phyloP scores from a whole-genome alignment of 208 protist genomes.

The Trypanosoma melophagium region DNA sequence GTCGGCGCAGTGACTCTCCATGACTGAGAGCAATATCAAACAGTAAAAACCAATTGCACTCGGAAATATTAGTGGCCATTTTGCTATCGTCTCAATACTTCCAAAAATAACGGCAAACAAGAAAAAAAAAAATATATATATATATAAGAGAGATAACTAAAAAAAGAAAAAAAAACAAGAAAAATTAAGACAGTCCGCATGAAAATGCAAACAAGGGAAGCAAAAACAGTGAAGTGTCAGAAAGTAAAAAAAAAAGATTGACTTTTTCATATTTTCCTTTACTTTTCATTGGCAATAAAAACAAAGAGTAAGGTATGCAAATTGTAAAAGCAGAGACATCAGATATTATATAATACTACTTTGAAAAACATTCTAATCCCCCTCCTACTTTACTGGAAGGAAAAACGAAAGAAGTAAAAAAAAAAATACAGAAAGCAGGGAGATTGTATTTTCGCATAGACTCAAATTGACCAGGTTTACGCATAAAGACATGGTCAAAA shows the following conservation, averaged over 20 bases:
- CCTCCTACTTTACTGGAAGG: no score
- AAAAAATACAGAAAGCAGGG: no score
- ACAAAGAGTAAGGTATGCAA: not conserved
- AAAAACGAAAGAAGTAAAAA: no score
- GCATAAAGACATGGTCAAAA: no score
- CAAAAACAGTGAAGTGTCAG: not conserved
- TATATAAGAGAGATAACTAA: not conserved
- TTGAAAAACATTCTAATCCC: no score
- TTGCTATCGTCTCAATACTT: not conserved
- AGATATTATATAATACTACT: no score
- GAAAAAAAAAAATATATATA: slow-evolving; percentile 5
- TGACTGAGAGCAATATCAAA: slow-evolving; percentile 88
- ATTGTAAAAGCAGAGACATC: not conserved
- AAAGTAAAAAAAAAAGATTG: not conserved
- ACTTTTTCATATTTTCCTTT: not conserved
- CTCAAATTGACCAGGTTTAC: no score
- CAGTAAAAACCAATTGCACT: slow-evolving; percentile 71
- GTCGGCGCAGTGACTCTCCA: slow-evolving; percentile 42
- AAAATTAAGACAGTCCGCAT: not conserved
- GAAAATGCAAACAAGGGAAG: not conserved
- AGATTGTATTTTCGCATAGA: no score
- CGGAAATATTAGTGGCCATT: slow-evolving; percentile 21
- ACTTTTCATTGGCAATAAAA: not conserved
- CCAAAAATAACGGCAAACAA: not conserved
- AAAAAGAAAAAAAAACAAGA: not conserved